A percentile compares a stretch with the other conserved stretches of the same genome.
Conservation (phyloP, 176 grass and related monocot genomes). For the Carex cristatella region DNA sequence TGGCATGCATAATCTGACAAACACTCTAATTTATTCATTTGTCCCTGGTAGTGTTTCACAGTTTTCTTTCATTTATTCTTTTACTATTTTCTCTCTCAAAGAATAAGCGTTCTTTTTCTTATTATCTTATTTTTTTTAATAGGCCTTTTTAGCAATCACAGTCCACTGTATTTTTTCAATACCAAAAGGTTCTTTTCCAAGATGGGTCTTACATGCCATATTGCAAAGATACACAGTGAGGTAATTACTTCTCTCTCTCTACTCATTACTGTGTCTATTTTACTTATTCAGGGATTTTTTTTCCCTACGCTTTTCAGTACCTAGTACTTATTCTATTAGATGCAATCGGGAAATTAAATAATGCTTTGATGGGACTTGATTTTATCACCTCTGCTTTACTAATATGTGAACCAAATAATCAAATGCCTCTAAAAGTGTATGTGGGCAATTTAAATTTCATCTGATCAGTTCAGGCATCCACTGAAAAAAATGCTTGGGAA, state of each 20-base stretch:
- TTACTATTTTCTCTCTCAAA: background rate
- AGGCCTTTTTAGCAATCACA: constrained; percentile 98
- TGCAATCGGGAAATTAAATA: background rate
- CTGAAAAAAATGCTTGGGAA: constrained; percentile 72
- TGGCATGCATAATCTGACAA: constrained; percentile 45
- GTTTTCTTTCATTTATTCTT: background rate
- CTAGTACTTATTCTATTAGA: background rate
- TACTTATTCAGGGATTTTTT: background rate
- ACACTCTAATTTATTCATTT: constrained; percentile 81
- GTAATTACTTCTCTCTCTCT: constrained; percentile 27
- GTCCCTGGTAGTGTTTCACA: constrained; percentile 51
- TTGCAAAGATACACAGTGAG: constrained; percentile 91
- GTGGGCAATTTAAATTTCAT: background rate
- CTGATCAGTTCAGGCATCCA: constrained; percentile 52
- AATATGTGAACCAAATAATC: background rate
- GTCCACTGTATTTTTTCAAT: constrained; percentile 79
- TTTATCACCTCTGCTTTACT: background rate
- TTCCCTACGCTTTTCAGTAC: background rate
- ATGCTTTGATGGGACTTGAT: background rate
- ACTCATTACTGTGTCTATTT: background rate
- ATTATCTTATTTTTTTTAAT: background rate
- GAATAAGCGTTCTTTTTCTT: background rate
- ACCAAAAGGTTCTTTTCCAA: constrained; percentile 77
- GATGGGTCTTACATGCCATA: constrained; percentile 91
- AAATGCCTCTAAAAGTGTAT: background rate